phyloP scores from a whole-genome alignment of 73 alveolate species.

The Paramecium caudatum region DNA sequence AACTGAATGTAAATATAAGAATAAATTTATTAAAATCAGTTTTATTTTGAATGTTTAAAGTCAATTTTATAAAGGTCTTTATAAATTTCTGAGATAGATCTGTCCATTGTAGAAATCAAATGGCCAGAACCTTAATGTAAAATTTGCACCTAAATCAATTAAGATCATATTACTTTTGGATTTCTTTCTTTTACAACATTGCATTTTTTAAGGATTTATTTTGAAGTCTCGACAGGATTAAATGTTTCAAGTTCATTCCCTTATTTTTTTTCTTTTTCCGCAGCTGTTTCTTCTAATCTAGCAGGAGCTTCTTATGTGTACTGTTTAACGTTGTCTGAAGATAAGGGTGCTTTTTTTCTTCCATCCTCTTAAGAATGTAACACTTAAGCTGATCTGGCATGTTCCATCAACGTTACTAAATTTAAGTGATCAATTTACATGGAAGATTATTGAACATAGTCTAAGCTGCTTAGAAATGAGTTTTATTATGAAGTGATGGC shows the following conservation, averaged over 20 bases:
- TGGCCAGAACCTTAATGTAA: slow-evolving; percentile 66
- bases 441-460: slow-evolving; percentile 73
- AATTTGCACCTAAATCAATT: background rate
- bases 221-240: slow-evolving; percentile 76
- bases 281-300: background rate
- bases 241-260: slow-evolving; percentile 73
- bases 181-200: slow-evolving; percentile 74
- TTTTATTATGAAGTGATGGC: slow-evolving; percentile 72
- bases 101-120: slow-evolving; percentile 72
- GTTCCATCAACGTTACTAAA: slow-evolving; percentile 49
- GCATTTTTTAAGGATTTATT: slow-evolving; percentile 63
- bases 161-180: slow-evolving; percentile 62
- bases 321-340: background rate
- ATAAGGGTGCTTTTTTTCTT: background rate
- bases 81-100: slow-evolving; percentile 74
- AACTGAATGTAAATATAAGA: background rate
- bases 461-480: slow-evolving; percentile 73
- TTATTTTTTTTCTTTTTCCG: slow-evolving; percentile 14
- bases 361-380: background rate
- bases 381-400: slow-evolving; percentile 11
- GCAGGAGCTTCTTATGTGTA: background rate
- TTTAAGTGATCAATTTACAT: background rate
- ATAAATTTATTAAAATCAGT: background rate
- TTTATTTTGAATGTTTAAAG: slow-evolving; percentile 39
- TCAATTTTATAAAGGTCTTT: slow-evolving; percentile 61